phyloP scores from a whole-genome alignment of 1,284 basidiomycete species.

The Porphyrellus sp. region DNA sequence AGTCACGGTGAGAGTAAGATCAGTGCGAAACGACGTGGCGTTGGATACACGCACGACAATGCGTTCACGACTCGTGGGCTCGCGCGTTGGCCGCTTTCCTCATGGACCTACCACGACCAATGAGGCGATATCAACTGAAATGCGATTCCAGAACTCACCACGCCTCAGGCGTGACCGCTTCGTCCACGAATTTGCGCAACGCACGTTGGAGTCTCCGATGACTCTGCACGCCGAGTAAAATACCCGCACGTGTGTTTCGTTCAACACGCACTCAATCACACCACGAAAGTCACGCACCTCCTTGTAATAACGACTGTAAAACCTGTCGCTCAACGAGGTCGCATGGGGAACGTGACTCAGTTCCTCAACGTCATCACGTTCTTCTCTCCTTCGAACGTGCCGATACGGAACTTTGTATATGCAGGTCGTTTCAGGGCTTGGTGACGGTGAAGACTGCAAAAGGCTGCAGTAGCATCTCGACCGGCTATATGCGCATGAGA shows the following conservation, averaged over 20 bases:
- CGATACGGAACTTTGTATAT: slow-evolving; percentile 70
- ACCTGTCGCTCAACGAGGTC: slow-evolving; percentile 67
- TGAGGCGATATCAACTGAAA: neutral
- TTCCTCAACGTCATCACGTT: slow-evolving; percentile 58
- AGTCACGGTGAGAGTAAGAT: neutral
- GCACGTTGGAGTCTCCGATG: slow-evolving; percentile 40
- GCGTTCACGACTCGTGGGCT: slow-evolving; percentile 43
- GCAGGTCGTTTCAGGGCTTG: slow-evolving; percentile 76
- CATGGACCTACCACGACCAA: slow-evolving; percentile 39
- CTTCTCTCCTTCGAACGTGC: slow-evolving; percentile 64
- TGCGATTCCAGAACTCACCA: slow-evolving; percentile 19
- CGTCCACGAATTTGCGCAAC: slow-evolving; percentile 41
- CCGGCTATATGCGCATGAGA: slow-evolving; percentile 47
- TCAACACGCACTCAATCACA: neutral
- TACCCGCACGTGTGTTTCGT: neutral
- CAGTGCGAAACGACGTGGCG: neutral
- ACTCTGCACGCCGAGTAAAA: slow-evolving; percentile 25
- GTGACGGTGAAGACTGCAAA: slow-evolving; percentile 79
- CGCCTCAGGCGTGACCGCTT: slow-evolving; percentile 43
- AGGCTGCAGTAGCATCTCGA: slow-evolving; percentile 81
- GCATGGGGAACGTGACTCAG: slow-evolving; percentile 76
- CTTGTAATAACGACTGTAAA: slow-evolving; percentile 66
- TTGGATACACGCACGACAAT: slow-evolving; percentile 41
- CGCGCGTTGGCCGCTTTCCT: slow-evolving; percentile 54
- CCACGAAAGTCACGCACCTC: slow-evolving; percentile 42